Base-by-base conservation (phyloP, 2,329 filamentous ascomycete genomes). In the Xylaria sp. region DNA sequence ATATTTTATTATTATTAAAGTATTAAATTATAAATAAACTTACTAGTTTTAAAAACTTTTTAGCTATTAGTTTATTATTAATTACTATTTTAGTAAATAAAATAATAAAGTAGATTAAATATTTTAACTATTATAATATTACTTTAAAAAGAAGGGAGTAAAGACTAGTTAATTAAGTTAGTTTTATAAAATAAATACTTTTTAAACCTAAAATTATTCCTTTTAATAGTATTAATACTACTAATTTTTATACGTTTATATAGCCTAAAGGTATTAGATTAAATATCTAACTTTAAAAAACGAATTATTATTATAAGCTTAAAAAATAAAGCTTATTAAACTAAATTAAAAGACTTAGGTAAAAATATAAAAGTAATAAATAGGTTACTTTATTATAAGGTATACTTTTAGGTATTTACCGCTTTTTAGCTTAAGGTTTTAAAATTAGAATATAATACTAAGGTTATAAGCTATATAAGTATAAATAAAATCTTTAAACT, bases 401-500 rank as follows among this genome's bases (percentile, higher is more conserved):
- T 11, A 19, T 11, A n/a, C 17, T 42, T 21, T 42, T n/a, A 42
- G 21, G 7, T 42, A 42, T 11, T 42, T 5, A 2, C 35, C 19
- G 2, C 35, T 17, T 19, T 49, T 2, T 33, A 49, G 35, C 33
- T 1, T 4, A 47, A 47, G 4, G 23, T 47, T 2, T 15, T 47
- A 47, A 47, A 28, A 28, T 47, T n/a, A 11, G 21, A 49, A 19
- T 11, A 49, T 28, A 28, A 49, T 49, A 49, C 12, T 35, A 17
- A 35, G 35, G n/a, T 49, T 3, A 11, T 19, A 17, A 35, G 14
- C 2, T 49, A 49, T 35, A 49, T 49, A 49, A 33, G 19, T 19
- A 49, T 49, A 49, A 49, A 49, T 35, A 49, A 49, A 49, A 49
- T n/a, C n/a, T n/a, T n/a, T n/a, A n/a, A n/a, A n/a, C n/a, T n/a